Percentiles rank a stretch among this genome's conserved stretches.
Evolutionary conservation across 345 rosid genomes (phyloP).

Genomic region (Passiflora organensis): DNA sequence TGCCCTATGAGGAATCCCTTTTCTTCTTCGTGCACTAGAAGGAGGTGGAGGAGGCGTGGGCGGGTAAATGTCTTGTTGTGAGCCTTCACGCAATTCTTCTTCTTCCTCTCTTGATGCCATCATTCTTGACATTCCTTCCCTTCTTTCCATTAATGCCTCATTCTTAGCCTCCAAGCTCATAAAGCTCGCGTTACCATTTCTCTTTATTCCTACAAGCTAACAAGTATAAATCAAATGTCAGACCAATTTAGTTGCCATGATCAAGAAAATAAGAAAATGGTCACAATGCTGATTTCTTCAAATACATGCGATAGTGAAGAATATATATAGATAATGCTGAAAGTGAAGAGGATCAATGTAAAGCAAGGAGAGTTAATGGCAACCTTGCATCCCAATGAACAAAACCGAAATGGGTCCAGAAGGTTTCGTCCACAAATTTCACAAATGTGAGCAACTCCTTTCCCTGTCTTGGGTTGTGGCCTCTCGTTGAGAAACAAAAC

Average conservation of each 20-base stretch:
- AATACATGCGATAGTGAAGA: no score
- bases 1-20: constrained; percentile 84
- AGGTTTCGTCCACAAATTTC: constrained; percentile 81
- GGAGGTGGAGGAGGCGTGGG: constrained; percentile 49
- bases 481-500: constrained; percentile 81
- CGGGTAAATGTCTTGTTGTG: constrained; percentile 51
- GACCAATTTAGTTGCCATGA: no score
- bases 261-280: background rate
- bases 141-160: constrained; percentile 36
- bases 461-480: constrained; percentile 59
- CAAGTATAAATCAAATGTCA: no score
- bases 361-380: background rate
- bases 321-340: no score
- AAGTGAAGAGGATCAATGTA: no score
- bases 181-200: constrained; percentile 53
- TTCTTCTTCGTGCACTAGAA: constrained; percentile 68
- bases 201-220: constrained; percentile 74
- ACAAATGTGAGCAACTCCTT: constrained; percentile 56
- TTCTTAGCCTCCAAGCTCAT: constrained; percentile 34
- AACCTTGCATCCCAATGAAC: constrained; percentile 95
- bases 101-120: constrained; percentile 26
- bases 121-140: constrained; percentile 28
- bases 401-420: constrained; percentile 76
- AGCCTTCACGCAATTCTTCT: constrained; percentile 60
- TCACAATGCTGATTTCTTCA: background rate